These are phyloP conservation scores for Phytophthora sojae DNA, from an alignment of 352 stramenopile species.

Conservation along the genomic window DNA sequence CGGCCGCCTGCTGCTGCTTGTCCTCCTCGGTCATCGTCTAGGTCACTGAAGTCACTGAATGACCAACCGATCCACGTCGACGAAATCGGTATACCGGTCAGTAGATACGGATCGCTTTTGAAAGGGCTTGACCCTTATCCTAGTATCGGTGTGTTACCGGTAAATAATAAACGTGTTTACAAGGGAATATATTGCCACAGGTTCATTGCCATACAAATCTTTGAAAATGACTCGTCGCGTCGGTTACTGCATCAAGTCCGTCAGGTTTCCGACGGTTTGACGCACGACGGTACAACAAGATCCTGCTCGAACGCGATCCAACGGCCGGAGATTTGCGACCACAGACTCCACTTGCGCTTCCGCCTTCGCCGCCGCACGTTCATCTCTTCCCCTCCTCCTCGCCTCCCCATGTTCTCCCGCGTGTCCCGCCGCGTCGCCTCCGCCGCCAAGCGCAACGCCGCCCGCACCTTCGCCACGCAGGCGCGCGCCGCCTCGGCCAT, in stretches of 20 bases:
- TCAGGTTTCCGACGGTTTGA: slow-evolving; percentile 16
- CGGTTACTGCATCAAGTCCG: neutral
- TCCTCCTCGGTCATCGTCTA: slow-evolving; percentile 28
- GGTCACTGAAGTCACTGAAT: slow-evolving; percentile 17
- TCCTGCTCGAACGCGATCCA: slow-evolving; percentile 20
- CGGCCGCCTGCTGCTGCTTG: slow-evolving; percentile 41
- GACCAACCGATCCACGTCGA: slow-evolving; percentile 18
- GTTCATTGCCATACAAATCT: neutral
- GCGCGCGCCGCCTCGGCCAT: slow-evolving; percentile 44
- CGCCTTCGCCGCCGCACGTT: slow-evolving; percentile 44
- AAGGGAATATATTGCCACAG: neutral
- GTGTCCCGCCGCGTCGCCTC: slow-evolving; percentile 70
- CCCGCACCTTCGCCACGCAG: slow-evolving; percentile 63
- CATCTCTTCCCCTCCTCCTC: neutral
- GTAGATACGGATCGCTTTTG: neutral
- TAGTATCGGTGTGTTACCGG: neutral
- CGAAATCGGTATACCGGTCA: neutral
- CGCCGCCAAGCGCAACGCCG: slow-evolving; percentile 65
- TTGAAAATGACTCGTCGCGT: neutral
- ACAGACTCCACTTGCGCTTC: slow-evolving; percentile 42
- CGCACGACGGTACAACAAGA: slow-evolving; percentile 28
- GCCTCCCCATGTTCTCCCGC: slow-evolving; percentile 67
- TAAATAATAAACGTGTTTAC: neutral
- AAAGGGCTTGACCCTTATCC: neutral
- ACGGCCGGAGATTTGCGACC: slow-evolving; percentile 22